A percentile compares a stretch with the other conserved stretches of the same genome.
Evolutionary conservation across 768 basidiomycete genomes (phyloP).

Genomic region (Thelephora ganbajun): DNA sequence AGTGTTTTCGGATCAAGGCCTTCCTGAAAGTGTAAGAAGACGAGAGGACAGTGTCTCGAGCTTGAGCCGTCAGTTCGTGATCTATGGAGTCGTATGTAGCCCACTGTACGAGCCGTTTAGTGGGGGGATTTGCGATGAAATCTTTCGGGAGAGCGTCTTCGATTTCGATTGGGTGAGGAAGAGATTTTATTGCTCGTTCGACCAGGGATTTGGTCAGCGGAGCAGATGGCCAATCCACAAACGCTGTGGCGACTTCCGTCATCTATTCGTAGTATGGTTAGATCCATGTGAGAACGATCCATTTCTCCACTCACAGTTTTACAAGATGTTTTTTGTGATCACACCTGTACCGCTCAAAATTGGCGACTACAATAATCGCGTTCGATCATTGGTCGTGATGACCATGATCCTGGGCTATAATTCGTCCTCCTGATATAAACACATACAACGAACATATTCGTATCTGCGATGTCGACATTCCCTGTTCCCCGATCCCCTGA

Average conservation of each 20-base stretch:
- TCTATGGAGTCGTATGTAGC: slow-evolving; percentile 80
- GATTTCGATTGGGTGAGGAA: slow-evolving; percentile 17
- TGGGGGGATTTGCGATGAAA: background rate
- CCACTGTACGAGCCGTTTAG: slow-evolving; percentile 49
- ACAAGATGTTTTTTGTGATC: background rate
- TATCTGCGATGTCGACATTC: no score
- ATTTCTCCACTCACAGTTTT: no score
- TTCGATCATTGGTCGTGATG: no score
- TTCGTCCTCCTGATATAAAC: no score
- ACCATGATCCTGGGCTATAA: no score
- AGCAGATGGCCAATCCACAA: slow-evolving; percentile 40
- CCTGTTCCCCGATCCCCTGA: no score
- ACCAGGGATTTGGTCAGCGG: slow-evolving; percentile 39
- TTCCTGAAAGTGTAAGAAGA: slow-evolving; percentile 87
- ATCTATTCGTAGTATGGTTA: background rate
- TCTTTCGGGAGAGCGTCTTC: slow-evolving; percentile 11
- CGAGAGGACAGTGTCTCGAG: slow-evolving; percentile 30
- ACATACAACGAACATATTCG: no score
- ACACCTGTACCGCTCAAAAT: background rate
- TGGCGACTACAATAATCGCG: no score
- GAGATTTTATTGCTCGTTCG: slow-evolving; percentile 23
- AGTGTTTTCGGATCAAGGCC: slow-evolving; percentile 89
- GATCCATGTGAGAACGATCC: background rate
- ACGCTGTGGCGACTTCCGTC: slow-evolving; percentile 16
- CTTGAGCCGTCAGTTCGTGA: slow-evolving; percentile 43